Evolutionary conservation across 352 stramenopile genomes (phyloP).

Genomic region (Phytophthora vignae): DNA sequence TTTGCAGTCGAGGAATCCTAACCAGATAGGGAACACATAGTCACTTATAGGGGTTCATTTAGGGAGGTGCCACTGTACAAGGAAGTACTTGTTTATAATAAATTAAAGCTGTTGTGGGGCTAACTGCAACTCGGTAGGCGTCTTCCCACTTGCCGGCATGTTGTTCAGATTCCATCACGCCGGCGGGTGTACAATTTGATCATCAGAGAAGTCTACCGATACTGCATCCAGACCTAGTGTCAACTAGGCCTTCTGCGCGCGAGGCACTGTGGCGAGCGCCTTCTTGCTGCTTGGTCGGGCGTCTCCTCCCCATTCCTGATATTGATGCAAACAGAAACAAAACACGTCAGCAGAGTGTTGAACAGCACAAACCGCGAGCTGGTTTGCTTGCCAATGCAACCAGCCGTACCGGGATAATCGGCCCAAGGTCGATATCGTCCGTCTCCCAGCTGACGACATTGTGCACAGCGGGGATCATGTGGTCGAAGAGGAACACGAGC

Average conservation of each 20-base stretch:
- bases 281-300: conserved; percentile 7
- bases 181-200: neutral
- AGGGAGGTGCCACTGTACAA: too few species aligned
- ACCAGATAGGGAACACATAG: too few species aligned
- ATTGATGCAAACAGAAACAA: neutral
- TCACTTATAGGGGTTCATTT: too few species aligned
- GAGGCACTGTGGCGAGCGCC: neutral
- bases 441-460: conserved; percentile 58
- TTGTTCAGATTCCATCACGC: too few species aligned
- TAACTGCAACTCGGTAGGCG: neutral
- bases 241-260: neutral
- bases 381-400: neutral
- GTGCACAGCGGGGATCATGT: conserved; percentile 55
- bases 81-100: conserved; percentile 13
- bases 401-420: conserved; percentile 37
- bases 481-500: conserved; percentile 48
- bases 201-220: neutral
- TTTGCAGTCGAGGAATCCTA: too few species aligned
- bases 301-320: conserved; percentile 17
- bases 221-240: neutral
- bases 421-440: conserved; percentile 38
- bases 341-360: too few species aligned
- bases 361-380: too few species aligned
- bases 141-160: too few species aligned
- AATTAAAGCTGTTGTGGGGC: conserved; percentile 3